Evolutionary conservation across 1,139 yeast genomes (phyloP), one percentile per base, ranked within the genome.

Genomic region (Chernovozyma sophiae-reginae): DNA sequence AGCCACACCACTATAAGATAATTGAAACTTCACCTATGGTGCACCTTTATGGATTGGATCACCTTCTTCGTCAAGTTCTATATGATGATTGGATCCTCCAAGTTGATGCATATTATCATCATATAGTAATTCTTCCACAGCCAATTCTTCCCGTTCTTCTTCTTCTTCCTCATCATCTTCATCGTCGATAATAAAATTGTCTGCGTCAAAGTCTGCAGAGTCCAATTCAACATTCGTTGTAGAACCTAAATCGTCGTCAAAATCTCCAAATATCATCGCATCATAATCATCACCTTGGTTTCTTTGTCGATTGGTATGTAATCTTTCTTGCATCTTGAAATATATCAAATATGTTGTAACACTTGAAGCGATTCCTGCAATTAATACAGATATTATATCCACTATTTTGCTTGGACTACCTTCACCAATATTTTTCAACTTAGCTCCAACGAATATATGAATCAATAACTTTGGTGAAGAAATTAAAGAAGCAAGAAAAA

Each of bases 381-480:
- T 45, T 0, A 74, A 11, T 4, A 90, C 77, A 35, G 94, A 78
- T 2, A 80, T 30, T 1, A 82, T 41, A 53, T 89, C 94, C 11
- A 85, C 65, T 19, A 82, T 36, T 49, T 75, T 77, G 4, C 83
- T 65, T 2, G 72, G 55, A 3, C 68, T 48, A 4, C 53, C 62
- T 39, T 77, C 77, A 1, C 95, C 94, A 38, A 92, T 63, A 37
- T 75, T 77, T 41, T 81, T 85, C 31, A 92, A 56, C 43, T 89
- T 78, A 37, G 79, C 74, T 3, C 97, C 98, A 33, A 89, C 77
- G 53, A 87, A 90, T 6, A 86, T 63, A 52, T 85, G 90, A 40
- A 87, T 68, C 26, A 86, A 56, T 43, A 86, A 64, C 55, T 92
- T 90, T 3, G 97, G 97, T 0, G 95, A 77, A 1, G 95, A 80